Base-by-base conservation (phyloP, 495 filamentous ascomycete genomes). In the Diplogelasinospora grovesii region DNA sequence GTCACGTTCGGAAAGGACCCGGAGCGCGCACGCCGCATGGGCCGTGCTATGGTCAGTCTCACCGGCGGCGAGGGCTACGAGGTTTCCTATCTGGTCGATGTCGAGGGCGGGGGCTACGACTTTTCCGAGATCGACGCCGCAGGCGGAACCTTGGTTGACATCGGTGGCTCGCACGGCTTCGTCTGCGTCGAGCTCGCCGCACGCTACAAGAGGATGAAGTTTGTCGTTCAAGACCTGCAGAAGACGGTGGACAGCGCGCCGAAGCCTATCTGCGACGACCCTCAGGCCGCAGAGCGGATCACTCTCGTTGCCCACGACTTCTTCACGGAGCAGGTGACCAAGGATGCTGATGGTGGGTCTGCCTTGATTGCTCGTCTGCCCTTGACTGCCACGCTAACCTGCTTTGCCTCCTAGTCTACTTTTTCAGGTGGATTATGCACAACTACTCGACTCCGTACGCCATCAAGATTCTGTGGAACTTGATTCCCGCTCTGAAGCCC, bases 371-470 rank as follows among this genome's bases (percentile, higher is more conserved):
- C 23, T 13, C 20, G 20, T 18, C 18, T 18, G n/a, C 15, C 26
- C n/a, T n/a, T n/a, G 4, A n/a, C 1, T 23, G 3, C 22, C 7
- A 15, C 21, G 7, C 16, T 29, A 41, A 41, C 33, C 16, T n/a
- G 24, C 23, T 18, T 5, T 9, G 8, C 18, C 4, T 8, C 2
- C 3, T 22, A 64, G 69, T 76, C 0, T 79, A 78, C 51, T 66
- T 72, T 53, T 70, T 74, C 46, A 71, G 76, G 18, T 77, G 68
- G 68, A 73, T 75, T 39, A 48, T 81, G 36, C 77, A 79, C 53
- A 74, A 79, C 55, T 70, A 78, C 59, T 69, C 71, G 18, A 73
- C 75, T 18, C 73, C 71, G 22, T 78, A 77, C 47, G 68, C 70
- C 1, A 43, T 74, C n/a, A 61, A 68, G 39, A 69, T 80, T 33